These are phyloP conservation scores for Stropharia rugosoannulata DNA, from an alignment of 768 basidiomycete species.

Conservation along the genomic window DNA sequence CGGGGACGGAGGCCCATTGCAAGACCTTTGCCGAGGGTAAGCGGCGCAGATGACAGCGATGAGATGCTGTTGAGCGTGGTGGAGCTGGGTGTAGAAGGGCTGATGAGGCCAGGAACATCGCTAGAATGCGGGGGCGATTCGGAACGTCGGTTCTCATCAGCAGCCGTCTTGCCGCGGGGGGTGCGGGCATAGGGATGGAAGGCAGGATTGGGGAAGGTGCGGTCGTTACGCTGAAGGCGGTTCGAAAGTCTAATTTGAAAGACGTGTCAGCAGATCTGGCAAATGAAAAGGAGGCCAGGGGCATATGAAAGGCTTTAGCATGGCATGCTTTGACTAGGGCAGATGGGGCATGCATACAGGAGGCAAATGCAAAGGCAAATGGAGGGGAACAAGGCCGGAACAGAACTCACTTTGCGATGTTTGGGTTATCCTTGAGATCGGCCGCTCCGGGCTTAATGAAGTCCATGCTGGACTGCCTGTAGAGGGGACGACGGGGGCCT, in stretches of 20 bases:
- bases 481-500: constrained; percentile 53
- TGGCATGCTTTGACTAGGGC: neutral
- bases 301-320: neutral
- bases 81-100: constrained; percentile 63
- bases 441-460: constrained; percentile 59
- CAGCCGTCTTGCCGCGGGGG: constrained; percentile 23
- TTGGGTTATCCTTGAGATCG: constrained; percentile 48
- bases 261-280: constrained; percentile 4
- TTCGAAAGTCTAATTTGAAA: constrained; percentile 51
- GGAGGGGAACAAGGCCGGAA: neutral
- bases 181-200: constrained; percentile 63
- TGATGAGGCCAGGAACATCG: constrained; percentile 42
- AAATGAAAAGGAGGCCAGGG: constrained; percentile 3
- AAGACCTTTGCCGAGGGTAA: constrained; percentile 9
- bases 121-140: constrained; percentile 39
- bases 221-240: constrained; percentile 66
- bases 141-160: constrained; percentile 25
- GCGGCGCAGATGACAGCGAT: constrained; percentile 29
- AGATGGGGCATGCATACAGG: neutral
- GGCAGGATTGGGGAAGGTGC: constrained; percentile 42
- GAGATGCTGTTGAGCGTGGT: constrained; percentile 56
- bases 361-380: neutral
- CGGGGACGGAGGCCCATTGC: constrained; percentile 35
- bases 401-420: constrained; percentile 58
- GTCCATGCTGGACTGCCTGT: constrained; percentile 87